Base-by-base conservation (phyloP, 352 stramenopile species). In the Pythium oligandrum region DNA sequence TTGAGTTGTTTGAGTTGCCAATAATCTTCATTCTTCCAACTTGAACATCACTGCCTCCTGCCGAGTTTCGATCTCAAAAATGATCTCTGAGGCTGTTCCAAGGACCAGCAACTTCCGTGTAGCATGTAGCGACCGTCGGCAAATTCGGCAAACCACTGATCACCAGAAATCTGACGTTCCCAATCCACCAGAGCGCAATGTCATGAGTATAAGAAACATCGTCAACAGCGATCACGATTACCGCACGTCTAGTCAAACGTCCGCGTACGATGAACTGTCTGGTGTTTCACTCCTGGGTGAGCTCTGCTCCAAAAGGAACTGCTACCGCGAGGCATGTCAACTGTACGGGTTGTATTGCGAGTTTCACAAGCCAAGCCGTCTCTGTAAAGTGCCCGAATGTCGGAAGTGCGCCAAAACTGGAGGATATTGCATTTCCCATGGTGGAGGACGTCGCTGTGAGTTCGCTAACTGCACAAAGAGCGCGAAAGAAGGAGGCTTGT, bases 391-490 rank as follows among this genome's bases (percentile, higher is more conserved):
- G 6, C 70, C 69, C 9, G 71, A 72, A 48, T 89, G 78, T 57
- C 54, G 52, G 40, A 86, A 84, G 47, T 79, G 73, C 44, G 75
- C 73, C 59, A 86, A 86, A 58, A 84, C 59, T 47, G 57, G 33
- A 42, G 83, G 79, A 6, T 90, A 79, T 46, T 93, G 83, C 68
- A 90, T 90, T 56, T 78, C 75, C 4, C 82, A 93, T 44, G 82
- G 82, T 35, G 80, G 82, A 26, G 85, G 85, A 1, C 69, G 81
- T 17, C 77, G 83, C 0, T 95, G 84, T 49, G 76, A 83, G 26
- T 53, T 64, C 42, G 43, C 70, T 1, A 67, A 64, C 32, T 95
- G 84, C 61, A 75, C 73, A 6, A 92, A 92, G 68, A 81, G 66
- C 40, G 82, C 79, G 33, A 86, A 91, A 48, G 75, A 87, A 45